Evolutionary conservation across 768 basidiomycete species (phyloP), one percentile per base, ranked within the genome.

Genomic region (Tulasnella sp.): DNA sequence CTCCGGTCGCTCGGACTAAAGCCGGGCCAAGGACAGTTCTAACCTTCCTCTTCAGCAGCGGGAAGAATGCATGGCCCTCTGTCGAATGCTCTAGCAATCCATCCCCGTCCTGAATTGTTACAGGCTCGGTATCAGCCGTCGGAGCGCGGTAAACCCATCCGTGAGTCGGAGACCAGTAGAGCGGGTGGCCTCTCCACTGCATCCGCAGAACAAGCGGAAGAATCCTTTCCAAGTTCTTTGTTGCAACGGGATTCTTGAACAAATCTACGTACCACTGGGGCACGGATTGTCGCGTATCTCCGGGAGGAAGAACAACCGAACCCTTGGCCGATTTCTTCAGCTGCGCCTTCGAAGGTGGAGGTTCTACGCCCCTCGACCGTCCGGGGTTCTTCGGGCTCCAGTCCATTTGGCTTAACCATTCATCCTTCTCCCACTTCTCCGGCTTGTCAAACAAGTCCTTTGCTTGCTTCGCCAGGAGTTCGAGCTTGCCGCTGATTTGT

Each of bases 351-450:
- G 54, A 58, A 1, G 81, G 77, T 19, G 83, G 79, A 14, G 82
- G 75, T 38, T 72, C 79, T 9, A 92, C 81, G 0, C 92, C 92
- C 80, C 93, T 85, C 11, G 91, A 89, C 81, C 89, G 89, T 45
- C 88, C 87, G 0, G 89, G 90, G 7, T 87, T 85, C 82, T 99
- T 98, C 0, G 93, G 93, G 0, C 93, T 91, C 97, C 97, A 99
- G 81, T 99, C 96, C 76, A 99, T 85, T 82, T 99, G 97, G 70
- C 86, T 87, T 17, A 96, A 83, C 94, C 95, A 97, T 8, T 89
- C 89, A 82, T 94, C 92, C 2, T 86, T 85, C 81, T 86, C 88
- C 91, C 90, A 94, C 70, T 81, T 82, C 38, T 84, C 88, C 69
- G 73, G 82, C 71, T 83, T 82, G 14, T 84, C 83, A 84, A 88